Percentiles rank a stretch among this genome's conserved stretches.
Conservation (phyloP, 768 basidiomycete genomes). For the Suillus hirtellus region DNA sequence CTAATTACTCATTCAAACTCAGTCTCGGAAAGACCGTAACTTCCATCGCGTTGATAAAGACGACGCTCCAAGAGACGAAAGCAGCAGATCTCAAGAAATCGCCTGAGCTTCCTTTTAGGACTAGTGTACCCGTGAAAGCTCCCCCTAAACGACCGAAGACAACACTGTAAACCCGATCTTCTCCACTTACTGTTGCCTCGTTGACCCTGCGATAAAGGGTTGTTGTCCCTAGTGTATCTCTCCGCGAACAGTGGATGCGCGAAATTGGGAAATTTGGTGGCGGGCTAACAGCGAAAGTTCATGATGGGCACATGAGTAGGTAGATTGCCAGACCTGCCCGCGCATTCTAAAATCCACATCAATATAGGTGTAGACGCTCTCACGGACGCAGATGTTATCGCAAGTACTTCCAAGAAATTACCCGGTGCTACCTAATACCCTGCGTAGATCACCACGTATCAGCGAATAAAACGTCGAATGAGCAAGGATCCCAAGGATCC, state of each 20-base stretch:
- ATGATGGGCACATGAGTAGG: background rate
- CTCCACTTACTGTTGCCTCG: background rate
- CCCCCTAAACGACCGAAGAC: background rate
- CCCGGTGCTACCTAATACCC: background rate
- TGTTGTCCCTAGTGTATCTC: background rate
- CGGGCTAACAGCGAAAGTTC: background rate
- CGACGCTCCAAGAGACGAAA: background rate
- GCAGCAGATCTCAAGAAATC: background rate
- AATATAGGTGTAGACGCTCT: background rate
- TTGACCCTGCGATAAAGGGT: background rate
- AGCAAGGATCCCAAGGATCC: background rate
- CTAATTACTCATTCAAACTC: background rate
- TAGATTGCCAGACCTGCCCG: background rate
- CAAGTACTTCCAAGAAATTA: background rate
- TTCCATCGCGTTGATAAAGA: background rate
- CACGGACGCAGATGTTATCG: background rate
- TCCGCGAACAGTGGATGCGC: background rate
- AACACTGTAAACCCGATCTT: background rate
- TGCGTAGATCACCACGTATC: background rate
- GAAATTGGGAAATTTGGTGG: background rate
- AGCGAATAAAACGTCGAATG: background rate
- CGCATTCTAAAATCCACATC: background rate
- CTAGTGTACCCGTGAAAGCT: background rate
- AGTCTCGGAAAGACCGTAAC: conserved; percentile 1
- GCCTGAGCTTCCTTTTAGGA: background rate